Base-by-base conservation (phyloP, 345 rosid genomes). In the Lumnitzera racemosa region DNA sequence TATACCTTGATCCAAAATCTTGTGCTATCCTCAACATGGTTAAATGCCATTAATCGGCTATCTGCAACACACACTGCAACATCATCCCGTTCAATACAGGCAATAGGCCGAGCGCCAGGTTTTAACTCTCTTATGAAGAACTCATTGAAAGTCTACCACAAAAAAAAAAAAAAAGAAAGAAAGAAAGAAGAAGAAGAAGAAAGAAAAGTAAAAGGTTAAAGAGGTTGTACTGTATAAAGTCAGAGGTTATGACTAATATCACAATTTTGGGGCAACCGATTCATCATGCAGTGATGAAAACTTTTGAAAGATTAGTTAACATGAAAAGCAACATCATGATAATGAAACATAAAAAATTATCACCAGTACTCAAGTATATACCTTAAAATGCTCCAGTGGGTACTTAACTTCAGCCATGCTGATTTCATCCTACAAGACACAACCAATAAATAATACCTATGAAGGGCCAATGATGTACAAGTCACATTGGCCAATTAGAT, bases 1-100 rank as follows among this genome's bases (percentile, higher is more conserved):
- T 16, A 47, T 68, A 92, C 98, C 96, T 92, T 92, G 62, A 92
- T 83, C 98, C 98, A 92, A 72, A 89, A 76, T 77, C 94, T 58
- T 31, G 67, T 75, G 58, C 96, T 72, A 53, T 92, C 95, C 57
- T 82, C 85, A 15, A 65, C 75, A 0, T 83, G 80, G 58, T 80
- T 79, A 58, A 89, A 92, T 58, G 96, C 96, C 84, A 78, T 87
- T 65, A 92, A 69, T 55, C 98, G 94, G 70, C 96, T 67, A 76
- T 92, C 98, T 67, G 91, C 96, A 46, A 76, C 94, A 76, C 88
- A 87, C 41, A 83, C 74, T 25, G 98, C 89, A 49, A 85, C 63
- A 64, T 87, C 89, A 52, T 85, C 74, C 52, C 52, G 71, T 54
- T 85, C 83, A 55, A 53, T 1, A 24, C 25, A 67, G 49, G 95